phyloP scores from a whole-genome alignment of 1,139 yeast species.

The Blastobotrys indianensis region DNA sequence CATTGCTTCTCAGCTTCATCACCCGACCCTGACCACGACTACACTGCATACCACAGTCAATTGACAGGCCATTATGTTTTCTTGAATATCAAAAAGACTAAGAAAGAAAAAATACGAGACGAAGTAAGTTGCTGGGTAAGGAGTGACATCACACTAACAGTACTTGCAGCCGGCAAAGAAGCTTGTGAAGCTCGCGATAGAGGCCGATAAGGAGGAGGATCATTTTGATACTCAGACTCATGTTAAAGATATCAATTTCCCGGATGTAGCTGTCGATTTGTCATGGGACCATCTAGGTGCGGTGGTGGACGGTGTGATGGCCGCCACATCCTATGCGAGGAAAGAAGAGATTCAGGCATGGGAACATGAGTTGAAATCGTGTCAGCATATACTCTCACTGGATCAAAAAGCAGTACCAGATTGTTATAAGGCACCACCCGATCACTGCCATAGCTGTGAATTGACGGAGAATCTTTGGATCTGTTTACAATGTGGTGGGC shows the following conservation, averaged over 20 bases:
- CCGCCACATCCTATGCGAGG: constrained; percentile 59
- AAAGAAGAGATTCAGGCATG: constrained; percentile 79
- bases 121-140: neutral
- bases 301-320: constrained; percentile 47
- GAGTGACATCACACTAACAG: neutral
- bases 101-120: constrained; percentile 31
- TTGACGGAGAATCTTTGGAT: constrained; percentile 81
- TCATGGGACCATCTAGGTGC: constrained; percentile 17
- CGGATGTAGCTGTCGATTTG: constrained; percentile 14
- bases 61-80: constrained; percentile 49
- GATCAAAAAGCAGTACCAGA: constrained; percentile 33
- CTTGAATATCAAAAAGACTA: constrained; percentile 49
- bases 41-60: constrained; percentile 50
- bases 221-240: constrained; percentile 46
- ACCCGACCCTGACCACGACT: constrained; percentile 41
- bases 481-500: constrained; percentile 78
- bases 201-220: constrained; percentile 65
- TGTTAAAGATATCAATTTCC: constrained; percentile 41
- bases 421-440: constrained; percentile 14
- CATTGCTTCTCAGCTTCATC: constrained; percentile 62
- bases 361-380: constrained; percentile 81
- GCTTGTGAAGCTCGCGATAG: constrained; percentile 68
- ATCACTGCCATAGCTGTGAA: constrained; percentile 57
- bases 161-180: constrained; percentile 41
- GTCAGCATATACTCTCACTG: constrained; percentile 63